Evolutionary conservation across 192 early-diverging fungal genomes (phyloP).

Genomic region (Podila verticillata): DNA sequence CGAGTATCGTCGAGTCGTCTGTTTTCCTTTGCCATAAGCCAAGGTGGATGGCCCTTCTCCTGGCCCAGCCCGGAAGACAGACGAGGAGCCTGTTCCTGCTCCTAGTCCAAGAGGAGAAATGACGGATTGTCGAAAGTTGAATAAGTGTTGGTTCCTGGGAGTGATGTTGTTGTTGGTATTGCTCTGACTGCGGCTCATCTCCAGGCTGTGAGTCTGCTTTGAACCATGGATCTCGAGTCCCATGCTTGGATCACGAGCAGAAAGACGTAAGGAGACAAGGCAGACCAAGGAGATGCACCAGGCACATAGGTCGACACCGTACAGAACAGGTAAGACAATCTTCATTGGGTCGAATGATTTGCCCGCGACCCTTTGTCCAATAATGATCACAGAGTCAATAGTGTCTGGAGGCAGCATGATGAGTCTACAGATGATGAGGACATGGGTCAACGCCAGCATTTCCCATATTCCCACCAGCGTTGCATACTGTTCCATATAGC

Average conservation of each 20-base stretch:
- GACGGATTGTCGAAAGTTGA: slow-evolving; percentile 38
- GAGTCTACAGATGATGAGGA: slow-evolving; percentile 28
- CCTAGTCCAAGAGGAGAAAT: slow-evolving; percentile 19
- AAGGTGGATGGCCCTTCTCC: neutral
- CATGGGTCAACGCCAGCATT: slow-evolving; percentile 27
- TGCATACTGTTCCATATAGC: slow-evolving; percentile 15
- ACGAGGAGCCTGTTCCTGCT: neutral
- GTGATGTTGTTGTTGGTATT: slow-evolving; percentile 1
- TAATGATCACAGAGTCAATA: neutral
- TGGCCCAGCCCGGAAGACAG: neutral
- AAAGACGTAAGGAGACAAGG: slow-evolving; percentile 9
- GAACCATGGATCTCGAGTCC: slow-evolving; percentile 20
- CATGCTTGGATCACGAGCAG: neutral
- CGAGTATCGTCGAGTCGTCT: neutral
- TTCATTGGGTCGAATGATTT: slow-evolving; percentile 9
- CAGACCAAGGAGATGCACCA: slow-evolving; percentile 20
- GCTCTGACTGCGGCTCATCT: slow-evolving; percentile 7
- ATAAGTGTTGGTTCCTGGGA: slow-evolving; percentile 17
- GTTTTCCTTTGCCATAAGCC: slow-evolving; percentile 13
- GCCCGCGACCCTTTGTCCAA: slow-evolving; percentile 14
- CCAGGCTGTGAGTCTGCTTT: slow-evolving; percentile 18
- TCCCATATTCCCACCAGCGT: slow-evolving; percentile 35
- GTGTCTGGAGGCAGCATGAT: neutral
- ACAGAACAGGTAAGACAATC: slow-evolving; percentile 13
- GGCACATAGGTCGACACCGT: slow-evolving; percentile 7